Conservation (phyloP, 2,329 filamentous ascomycete species). For the Verticillium tricorpus region DNA sequence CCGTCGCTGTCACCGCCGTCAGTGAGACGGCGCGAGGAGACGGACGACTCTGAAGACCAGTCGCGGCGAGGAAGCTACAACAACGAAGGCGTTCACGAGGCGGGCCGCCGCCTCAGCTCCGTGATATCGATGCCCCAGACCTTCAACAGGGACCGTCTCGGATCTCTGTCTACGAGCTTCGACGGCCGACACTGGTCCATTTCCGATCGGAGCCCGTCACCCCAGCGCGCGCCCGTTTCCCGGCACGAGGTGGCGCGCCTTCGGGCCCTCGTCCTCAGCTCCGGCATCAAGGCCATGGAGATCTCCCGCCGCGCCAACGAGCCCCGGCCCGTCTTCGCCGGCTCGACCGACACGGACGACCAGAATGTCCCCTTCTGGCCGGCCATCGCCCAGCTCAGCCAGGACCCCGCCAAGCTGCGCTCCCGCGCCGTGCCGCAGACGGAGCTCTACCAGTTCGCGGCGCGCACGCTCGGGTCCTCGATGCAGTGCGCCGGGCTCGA, state of each 20-base stretch:
- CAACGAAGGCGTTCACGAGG: constrained; percentile 22
- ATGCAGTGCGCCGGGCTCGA: constrained; percentile 42
- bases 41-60: constrained; percentile 35
- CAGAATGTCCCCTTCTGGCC: constrained; percentile 28
- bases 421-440: constrained; percentile 32
- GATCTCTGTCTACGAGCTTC: constrained; percentile 12
- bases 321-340: constrained; percentile 19
- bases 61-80: constrained; percentile 21
- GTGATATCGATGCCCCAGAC: constrained; percentile 5
- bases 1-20: constrained; percentile 29
- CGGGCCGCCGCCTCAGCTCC: constrained; percentile 31
- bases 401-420: constrained; percentile 25
- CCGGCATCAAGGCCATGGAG: constrained; percentile 86
- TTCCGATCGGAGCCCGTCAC: constrained; percentile 33
- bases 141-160: not conserved
- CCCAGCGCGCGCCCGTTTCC: constrained; percentile 41
- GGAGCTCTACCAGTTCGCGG: constrained; percentile 48
- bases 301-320: constrained; percentile 63
- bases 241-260: constrained; percentile 51
- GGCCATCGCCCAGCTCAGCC: constrained; percentile 37
- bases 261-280: constrained; percentile 37
- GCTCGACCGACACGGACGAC: constrained; percentile 12
- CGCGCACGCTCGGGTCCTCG: constrained; percentile 43
- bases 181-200: constrained; percentile 46
- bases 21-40: constrained; percentile 5